Percentiles rank a stretch among this genome's conserved stretches.
Conservation (phyloP, 2,329 filamentous ascomycete genomes). For the Amesomyces nigricolor region DNA sequence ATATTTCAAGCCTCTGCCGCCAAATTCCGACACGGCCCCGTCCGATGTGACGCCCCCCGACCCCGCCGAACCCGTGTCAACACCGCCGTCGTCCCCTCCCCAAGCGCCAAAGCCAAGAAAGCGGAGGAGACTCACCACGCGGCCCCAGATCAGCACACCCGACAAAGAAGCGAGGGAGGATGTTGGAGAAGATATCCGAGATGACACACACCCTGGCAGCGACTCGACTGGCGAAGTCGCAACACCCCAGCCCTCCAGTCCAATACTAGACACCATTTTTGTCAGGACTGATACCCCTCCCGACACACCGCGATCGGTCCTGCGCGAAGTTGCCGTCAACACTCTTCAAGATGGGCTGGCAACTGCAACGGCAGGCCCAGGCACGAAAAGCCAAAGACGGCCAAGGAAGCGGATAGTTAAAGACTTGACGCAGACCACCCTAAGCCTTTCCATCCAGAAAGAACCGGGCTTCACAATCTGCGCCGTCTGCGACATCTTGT, state of each 20-base stretch:
- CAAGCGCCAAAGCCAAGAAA: constrained; percentile 23
- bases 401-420: constrained; percentile 19
- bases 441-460: constrained; percentile 36
- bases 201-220: neutral
- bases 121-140: constrained; percentile 32
- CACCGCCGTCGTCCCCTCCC: constrained; percentile 32
- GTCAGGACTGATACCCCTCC: neutral
- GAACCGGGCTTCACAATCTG: constrained; percentile 37
- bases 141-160: constrained; percentile 19
- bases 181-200: neutral
- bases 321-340: constrained; percentile 14
- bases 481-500: constrained; percentile 39
- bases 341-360: neutral
- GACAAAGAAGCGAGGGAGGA: neutral
- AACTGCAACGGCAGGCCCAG: neutral
- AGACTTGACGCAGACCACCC: constrained; percentile 36
- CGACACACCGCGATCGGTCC: neutral
- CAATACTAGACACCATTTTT: neutral
- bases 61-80: constrained; percentile 19
- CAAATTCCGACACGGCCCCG: constrained; percentile 13
- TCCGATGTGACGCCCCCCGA: constrained; percentile 28
- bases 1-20: constrained; percentile 25
- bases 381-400: constrained; percentile 9
- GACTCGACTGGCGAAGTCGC: neutral
- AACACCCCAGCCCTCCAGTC: too few relatives aligned